Evolutionary conservation across 768 basidiomycete genomes (phyloP), one percentile per base, ranked within the genome.

Genomic region (Termitomyces sp.): DNA sequence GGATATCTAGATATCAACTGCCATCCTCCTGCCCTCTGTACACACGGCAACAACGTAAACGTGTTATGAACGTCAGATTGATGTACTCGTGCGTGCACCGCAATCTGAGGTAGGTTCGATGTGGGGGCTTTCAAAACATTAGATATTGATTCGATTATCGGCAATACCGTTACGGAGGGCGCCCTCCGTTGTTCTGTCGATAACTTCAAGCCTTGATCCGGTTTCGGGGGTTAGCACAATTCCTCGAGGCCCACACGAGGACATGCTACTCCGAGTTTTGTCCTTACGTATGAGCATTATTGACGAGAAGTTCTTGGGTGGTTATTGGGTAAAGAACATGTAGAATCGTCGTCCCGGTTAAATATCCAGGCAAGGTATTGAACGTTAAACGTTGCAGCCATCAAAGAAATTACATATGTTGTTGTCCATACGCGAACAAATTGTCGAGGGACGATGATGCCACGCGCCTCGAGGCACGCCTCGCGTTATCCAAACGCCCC

Each of bases 381-480:
- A n/a, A n/a, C n/a, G n/a, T n/a, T 33, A 15, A 22, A 10, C 15
- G n/a, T 16, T 25, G 20, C 22, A 27, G 16, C 18, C 18, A 43
- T 41, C 22, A 20, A 36, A 33, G 46, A 52, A 29, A 54, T 29
- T 52, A 25, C 52, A 50, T 44, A 15, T 11, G 11, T 3, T 32
- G 27, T 47, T 7, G 25, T 22, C 36, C 18, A 50, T 20, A 27
- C 16, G 15, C 22, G n/a, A 55, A 42, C 35, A 43, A n/a, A 49
- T 46, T 50, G 36, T 29, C 6, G 32, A 38, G 36, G 36, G 52
- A 45, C 45, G 44, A 55, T 45, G 43, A 50, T 52, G 50, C 47
- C 46, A 52, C 58, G 46, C 42, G 77, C 81, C 82, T 81, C 78
- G 78, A 78, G 78, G 68, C 73, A 62, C 56, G 74, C 77, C 78